Conservation (phyloP, 2,329 filamentous ascomycete species). For the Orbilia blumenaviensis region DNA sequence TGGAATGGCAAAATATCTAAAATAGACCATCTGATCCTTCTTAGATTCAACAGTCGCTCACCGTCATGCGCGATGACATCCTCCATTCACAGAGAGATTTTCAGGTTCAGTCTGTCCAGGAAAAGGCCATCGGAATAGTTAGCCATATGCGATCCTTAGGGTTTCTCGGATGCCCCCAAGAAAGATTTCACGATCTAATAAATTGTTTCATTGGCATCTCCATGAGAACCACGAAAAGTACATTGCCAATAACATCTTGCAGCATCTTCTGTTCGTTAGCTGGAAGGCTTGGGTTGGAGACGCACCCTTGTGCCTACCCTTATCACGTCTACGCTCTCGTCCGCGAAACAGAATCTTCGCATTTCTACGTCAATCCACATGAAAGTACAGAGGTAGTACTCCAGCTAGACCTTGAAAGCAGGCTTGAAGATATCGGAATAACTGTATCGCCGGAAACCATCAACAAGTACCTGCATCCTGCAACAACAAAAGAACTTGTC, state of each 20-base stretch:
- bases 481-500: constrained; percentile 73
- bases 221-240: constrained; percentile 74
- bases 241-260: constrained; percentile 84
- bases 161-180: constrained; percentile 71
- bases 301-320: constrained; percentile 81
- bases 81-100: constrained; percentile 63
- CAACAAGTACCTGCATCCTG: constrained; percentile 67
- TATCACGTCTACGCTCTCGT: constrained; percentile 86
- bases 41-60: constrained; percentile 15
- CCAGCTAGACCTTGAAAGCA: constrained; percentile 28
- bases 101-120: constrained; percentile 68
- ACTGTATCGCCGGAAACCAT: constrained; percentile 58
- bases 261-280: constrained; percentile 87
- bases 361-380: constrained; percentile 66
- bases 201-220: constrained; percentile 90
- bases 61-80: constrained; percentile 61
- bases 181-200: constrained; percentile 78
- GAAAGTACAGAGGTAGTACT: constrained; percentile 27
- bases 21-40: background rate
- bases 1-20: constrained; percentile 56
- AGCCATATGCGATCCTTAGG: constrained; percentile 74
- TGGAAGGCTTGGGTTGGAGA: constrained; percentile 75
- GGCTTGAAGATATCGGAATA: constrained; percentile 61
- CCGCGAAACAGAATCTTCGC: constrained; percentile 66
- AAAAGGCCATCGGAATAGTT: constrained; percentile 74